Evolutionary conservation across 139 green algal species (phyloP), one percentile per base, ranked within the genome.

Genomic region (Chlamydomonas eustigma): DNA sequence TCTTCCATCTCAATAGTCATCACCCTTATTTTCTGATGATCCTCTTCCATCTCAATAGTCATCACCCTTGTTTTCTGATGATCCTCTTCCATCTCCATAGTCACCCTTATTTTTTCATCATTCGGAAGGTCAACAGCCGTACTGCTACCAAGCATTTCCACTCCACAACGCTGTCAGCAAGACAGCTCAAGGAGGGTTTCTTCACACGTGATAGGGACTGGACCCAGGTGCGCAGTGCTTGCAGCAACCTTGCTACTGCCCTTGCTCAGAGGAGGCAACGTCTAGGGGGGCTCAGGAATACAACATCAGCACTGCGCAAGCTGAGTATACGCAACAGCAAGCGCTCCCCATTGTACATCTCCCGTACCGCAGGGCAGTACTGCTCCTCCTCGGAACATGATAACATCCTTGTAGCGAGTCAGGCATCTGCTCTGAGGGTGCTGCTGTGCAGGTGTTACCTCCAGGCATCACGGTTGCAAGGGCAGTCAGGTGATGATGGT

Each of bases 181-280:
- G 66, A 37, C 78, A 83, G 72, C 51, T 83, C 70, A 64, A 73
- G 35, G 78, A 83, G 35, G 78, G 78, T 38, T 79, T 83, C 44
- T 38, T 51, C 18, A 73, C 39, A 35, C 65, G 39, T 1, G 65
- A 37, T 18, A 37, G 73, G 36, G 78, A 83, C 50, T 79, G 73
- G 72, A n/a, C 39, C 22, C 38, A 64, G n/a, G 39, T 37, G 39
- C 70, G 39, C 25, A 38, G 39, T 35, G 4, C 38, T 39, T 36
- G 70, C 70, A 5, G 70, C 70, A 66, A 38, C 38, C 24, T 18
- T 44, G 24, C 3, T 8, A 28, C 65, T 6, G 34, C 4, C 8
- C 4, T 12, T 4, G 31, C 6, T 70, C 77, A 73, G n/a, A 2
- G 30, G 64, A 3, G 64, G 12, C 6, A 39, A 34, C 24, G 18